Conservation (phyloP, 2,329 filamentous ascomycete genomes). For the Truncatella angustata region DNA sequence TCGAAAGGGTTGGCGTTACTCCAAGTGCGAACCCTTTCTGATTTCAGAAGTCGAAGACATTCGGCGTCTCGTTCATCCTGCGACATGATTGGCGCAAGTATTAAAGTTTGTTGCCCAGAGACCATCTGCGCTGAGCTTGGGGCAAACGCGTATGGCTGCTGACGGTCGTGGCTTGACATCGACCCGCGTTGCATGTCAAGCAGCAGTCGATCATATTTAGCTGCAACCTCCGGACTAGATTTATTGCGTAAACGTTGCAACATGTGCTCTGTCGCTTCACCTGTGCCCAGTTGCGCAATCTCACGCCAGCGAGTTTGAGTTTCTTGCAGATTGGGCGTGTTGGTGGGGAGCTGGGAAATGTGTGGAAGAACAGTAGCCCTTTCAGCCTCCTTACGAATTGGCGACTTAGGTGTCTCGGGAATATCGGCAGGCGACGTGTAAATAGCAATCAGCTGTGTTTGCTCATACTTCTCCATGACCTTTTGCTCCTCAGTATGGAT, state of each 20-base stretch:
- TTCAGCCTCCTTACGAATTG: slow-evolving; percentile 33
- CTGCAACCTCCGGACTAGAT: slow-evolving; percentile 27
- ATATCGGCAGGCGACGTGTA: slow-evolving; percentile 55
- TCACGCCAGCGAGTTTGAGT: slow-evolving; percentile 50
- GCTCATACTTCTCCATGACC: slow-evolving; percentile 55
- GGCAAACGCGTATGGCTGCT: slow-evolving; percentile 2
- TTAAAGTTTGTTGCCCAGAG: too few relatives aligned
- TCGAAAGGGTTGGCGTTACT: slow-evolving; percentile 38
- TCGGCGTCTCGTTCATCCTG: slow-evolving; percentile 35
- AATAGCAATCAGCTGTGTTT: slow-evolving; percentile 59
- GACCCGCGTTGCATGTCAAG: neutral
- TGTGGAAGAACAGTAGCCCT: slow-evolving; percentile 23
- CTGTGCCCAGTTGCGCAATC: slow-evolving; percentile 38
- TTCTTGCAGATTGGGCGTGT: slow-evolving; percentile 44
- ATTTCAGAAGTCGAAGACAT: slow-evolving; percentile 41
- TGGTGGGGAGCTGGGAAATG: slow-evolving; percentile 35
- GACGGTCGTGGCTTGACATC: neutral
- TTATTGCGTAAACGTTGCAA: slow-evolving; percentile 40
- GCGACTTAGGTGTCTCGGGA: slow-evolving; percentile 55
- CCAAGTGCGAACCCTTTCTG: slow-evolving; percentile 43
- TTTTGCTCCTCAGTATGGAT: slow-evolving; percentile 57
- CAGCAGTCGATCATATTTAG: slow-evolving; percentile 25
- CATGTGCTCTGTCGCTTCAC: slow-evolving; percentile 41
- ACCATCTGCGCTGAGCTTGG: neutral
- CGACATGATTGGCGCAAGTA: slow-evolving; percentile 24